Conservation (phyloP, 1,284 basidiomycete species). For the Austropuccinia psidii region DNA sequence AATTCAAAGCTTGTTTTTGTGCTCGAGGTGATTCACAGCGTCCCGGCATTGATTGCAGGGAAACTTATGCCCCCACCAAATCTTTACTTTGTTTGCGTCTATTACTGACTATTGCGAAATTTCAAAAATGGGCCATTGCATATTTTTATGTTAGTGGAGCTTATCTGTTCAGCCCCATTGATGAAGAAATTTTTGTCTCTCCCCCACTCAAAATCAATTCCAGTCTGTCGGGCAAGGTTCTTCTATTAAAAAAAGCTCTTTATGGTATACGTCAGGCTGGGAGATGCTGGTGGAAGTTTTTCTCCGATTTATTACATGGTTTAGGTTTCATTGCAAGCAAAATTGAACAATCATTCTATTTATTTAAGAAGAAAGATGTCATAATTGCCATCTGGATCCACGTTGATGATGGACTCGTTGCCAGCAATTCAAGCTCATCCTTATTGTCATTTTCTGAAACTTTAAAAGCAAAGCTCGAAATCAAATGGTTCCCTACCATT, state of each 20-base stretch:
- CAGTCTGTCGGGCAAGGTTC: not conserved
- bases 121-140: not conserved
- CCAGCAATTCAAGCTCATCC: not conserved
- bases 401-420: not conserved
- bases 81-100: too few relatives aligned
- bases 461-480: too few relatives aligned
- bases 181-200: not conserved
- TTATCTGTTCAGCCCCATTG: too few relatives aligned
- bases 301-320: not conserved
- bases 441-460: too few relatives aligned
- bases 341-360: not conserved
- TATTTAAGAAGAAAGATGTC: not conserved
- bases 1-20: too few relatives aligned
- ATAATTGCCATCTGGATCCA: not conserved
- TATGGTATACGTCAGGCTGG: too few relatives aligned
- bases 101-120: not conserved
- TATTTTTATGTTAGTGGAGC: not conserved
- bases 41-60: not conserved
- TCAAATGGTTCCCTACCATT: too few relatives aligned
- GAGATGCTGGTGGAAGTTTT: too few relatives aligned
- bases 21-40: too few relatives aligned
- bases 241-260: not conserved
- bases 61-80: not conserved
- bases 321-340: not conserved
- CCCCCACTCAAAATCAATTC: not conserved